Evolutionary conservation across 345 rosid genomes (phyloP).

Genomic region (Sisymbrium irio): DNA sequence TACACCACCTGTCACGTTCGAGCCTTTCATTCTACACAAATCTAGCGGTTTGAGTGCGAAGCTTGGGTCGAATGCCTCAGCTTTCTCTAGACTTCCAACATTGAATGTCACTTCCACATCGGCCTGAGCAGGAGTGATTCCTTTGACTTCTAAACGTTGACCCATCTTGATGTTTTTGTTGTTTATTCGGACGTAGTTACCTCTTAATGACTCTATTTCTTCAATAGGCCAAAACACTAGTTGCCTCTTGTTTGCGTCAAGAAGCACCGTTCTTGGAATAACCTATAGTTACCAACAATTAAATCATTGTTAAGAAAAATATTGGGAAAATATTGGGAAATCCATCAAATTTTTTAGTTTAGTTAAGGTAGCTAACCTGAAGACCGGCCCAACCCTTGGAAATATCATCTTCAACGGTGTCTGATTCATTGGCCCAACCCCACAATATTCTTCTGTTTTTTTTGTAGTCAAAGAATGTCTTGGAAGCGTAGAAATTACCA

Average conservation of each 20-base stretch:
- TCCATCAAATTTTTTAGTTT: not conserved
- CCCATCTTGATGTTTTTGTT: conserved; percentile 41
- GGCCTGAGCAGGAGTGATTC: conserved; percentile 76
- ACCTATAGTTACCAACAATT: not conserved
- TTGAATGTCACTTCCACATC: conserved; percentile 75
- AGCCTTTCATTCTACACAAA: conserved; percentile 50
- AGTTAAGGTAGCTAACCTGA: conserved; percentile 45
- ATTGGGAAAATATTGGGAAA: not conserved
- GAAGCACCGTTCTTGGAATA: conserved; percentile 71
- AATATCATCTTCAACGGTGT: conserved; percentile 36
- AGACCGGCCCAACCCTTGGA: conserved; percentile 82
- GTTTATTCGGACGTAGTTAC: conserved; percentile 33
- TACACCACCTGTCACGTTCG: conserved; percentile 50
- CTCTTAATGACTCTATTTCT: conserved; percentile 56
- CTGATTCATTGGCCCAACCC: conserved; percentile 92
- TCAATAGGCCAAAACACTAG: conserved; percentile 70
- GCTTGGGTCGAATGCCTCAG: conserved; percentile 54
- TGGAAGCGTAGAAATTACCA: conserved; percentile 86
- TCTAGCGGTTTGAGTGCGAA: conserved; percentile 48
- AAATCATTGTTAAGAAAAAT: not conserved
- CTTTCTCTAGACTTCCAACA: conserved; percentile 49
- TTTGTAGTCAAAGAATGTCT: conserved; percentile 60
- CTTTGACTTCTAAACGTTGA: conserved; percentile 48
- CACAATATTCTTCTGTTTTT: conserved; percentile 59
- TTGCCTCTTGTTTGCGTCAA: conserved; percentile 57